A percentile compares a stretch with the other conserved stretches of the same genome.
Conservation (phyloP, 371 early-diverging fungal species). For the Syncephalastrum monosporum region DNA sequence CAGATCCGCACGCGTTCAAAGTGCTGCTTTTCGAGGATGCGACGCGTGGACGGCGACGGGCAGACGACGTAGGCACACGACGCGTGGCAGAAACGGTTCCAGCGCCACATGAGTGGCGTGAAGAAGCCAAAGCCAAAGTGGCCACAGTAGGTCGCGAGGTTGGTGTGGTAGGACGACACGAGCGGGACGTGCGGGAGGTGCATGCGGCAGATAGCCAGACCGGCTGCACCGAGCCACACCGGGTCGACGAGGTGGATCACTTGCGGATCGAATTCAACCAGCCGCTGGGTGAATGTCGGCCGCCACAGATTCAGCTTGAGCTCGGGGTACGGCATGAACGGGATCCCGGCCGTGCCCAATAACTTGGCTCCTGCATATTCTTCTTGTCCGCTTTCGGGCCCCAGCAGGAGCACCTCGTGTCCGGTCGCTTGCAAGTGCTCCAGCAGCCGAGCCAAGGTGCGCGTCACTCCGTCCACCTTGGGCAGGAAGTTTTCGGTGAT, state of each 20-base stretch:
- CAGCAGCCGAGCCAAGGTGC: constrained; percentile 39
- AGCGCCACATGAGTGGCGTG: constrained; percentile 44
- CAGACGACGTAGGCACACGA: constrained; percentile 36
- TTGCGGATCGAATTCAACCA: constrained; percentile 43
- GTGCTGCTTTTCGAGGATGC: constrained; percentile 27
- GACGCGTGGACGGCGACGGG: constrained; percentile 38
- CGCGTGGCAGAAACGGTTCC: constrained; percentile 49
- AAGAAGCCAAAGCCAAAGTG: constrained; percentile 48
- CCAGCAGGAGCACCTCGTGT: constrained; percentile 39
- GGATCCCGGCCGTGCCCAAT: constrained; percentile 45
- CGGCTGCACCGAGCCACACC: constrained; percentile 43
- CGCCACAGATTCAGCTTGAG: constrained; percentile 50
- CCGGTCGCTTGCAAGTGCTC: constrained; percentile 35
- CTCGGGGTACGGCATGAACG: constrained; percentile 48
- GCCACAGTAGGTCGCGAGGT: constrained; percentile 42
- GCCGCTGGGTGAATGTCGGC: constrained; percentile 31
- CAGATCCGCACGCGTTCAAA: constrained; percentile 38
- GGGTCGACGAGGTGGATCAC: constrained; percentile 53
- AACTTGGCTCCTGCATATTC: constrained; percentile 41
- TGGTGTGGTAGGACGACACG: constrained; percentile 54
- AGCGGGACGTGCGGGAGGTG: constrained; percentile 30
- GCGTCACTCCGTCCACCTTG: constrained; percentile 54
- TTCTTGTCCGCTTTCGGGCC: constrained; percentile 42
- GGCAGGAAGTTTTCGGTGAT: constrained; percentile 52
- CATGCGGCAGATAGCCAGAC: constrained; percentile 20